Base-by-base conservation (phyloP, 1,139 yeast species). In the Nakaseomyces delphensis region DNA sequence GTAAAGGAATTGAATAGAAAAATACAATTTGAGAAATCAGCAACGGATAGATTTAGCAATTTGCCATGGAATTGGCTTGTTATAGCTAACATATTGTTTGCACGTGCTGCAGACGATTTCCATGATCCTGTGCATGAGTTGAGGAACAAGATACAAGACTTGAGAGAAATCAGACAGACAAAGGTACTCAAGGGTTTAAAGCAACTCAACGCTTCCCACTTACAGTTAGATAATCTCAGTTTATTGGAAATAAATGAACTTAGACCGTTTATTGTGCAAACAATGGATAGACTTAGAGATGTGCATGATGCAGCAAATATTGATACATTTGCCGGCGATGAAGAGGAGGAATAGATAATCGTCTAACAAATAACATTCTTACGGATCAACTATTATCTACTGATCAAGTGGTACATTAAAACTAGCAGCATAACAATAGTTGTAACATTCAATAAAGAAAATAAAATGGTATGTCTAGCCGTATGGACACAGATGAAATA, bases 41-140 rank as follows among this genome's bases (percentile, higher is more conserved):
- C 72, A 43, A 73, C 77, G 1, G 70, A 70, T 30, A 67, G 74
- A 46, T 91, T 91, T 56, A 76, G 89, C 40, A 68, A 71, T 11
- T 64, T 91, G 36, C 97, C 97, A 0, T 77, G 81, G 77, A 77
- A 80, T 57, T 91, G 98, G 98, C 67, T 89, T 20, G 95, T 89
- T 43, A 59, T 81, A 1, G 76, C 91, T 13, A 83, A 82, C 51
- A 70, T 82, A 18, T 62, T 87, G 42, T 69, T 89, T 27, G 57
- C 59, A 13, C 60, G 63, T 27, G 95, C 95, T 1, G 54, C 81
- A 0, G 95, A 85, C 54, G 96, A 87, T 62, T 66, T 86, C 44
- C 65, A 69, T 15, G 86, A 80, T 46, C 68, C 67, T 3, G 60
- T 63, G 1, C 79, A 86, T 5, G 67, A 86, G 37, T 63, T 93